Conservation (phyloP, 1,284 basidiomycete genomes). For the Hemileccinum hortonii region DNA sequence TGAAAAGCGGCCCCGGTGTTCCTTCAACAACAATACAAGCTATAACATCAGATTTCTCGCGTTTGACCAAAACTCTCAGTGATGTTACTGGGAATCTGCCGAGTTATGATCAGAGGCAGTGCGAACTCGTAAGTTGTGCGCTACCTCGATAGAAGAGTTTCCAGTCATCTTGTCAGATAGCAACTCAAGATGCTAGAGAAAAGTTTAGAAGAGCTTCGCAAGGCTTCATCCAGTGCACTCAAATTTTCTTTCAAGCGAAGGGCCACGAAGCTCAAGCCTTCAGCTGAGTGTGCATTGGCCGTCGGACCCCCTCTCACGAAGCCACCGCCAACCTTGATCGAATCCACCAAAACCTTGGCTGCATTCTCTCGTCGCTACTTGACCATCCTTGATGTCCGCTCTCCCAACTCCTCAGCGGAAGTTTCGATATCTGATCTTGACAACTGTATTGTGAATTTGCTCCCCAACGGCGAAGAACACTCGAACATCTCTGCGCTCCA, state of each 20-base stretch:
- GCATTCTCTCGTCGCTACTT: constrained; percentile 43
- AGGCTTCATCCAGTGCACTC: constrained; percentile 46
- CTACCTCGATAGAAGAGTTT: neutral
- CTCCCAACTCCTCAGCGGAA: constrained; percentile 35
- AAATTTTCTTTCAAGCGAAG: constrained; percentile 76
- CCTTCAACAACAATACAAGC: constrained; percentile 35
- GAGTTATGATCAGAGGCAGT: constrained; percentile 71
- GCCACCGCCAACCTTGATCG: constrained; percentile 26
- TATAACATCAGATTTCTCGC: constrained; percentile 46
- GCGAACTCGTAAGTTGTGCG: constrained; percentile 54
- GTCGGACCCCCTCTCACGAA: constrained; percentile 7
- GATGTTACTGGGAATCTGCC: constrained; percentile 65
- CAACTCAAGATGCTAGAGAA: constrained; percentile 60
- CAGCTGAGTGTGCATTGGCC: constrained; percentile 12
- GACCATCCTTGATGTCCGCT: constrained; percentile 35
- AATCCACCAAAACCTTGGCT: constrained; percentile 38
- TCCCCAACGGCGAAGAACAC: constrained; percentile 26
- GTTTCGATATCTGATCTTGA: constrained; percentile 59
- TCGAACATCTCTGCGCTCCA: constrained; percentile 52
- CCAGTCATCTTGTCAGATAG: constrained; percentile 36
- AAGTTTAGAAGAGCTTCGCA: constrained; percentile 50
- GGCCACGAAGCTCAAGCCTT: constrained; percentile 25
- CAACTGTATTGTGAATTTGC: constrained; percentile 67
- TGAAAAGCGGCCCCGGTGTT: constrained; percentile 9
- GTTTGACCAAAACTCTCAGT: constrained; percentile 56